Evolutionary conservation across 2,329 filamentous ascomycete genomes (phyloP).

Genomic region (Cladosporium austrohemisphaericum): DNA sequence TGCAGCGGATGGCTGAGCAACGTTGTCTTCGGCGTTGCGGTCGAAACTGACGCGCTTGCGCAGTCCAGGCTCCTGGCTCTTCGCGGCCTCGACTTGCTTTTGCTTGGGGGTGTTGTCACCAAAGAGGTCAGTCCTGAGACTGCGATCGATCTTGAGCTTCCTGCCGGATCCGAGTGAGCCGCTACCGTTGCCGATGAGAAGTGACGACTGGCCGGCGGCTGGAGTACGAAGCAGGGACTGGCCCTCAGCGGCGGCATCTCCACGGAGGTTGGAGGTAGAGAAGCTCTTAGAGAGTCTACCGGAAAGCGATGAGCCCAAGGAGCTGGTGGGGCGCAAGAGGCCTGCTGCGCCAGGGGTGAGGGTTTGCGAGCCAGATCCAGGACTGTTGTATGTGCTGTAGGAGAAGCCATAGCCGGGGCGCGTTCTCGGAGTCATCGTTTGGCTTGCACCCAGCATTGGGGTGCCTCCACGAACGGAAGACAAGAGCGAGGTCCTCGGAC

Average conservation of each 20-base stretch:
- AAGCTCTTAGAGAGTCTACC: slow-evolving; percentile 72
- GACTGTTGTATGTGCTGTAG: slow-evolving; percentile 86
- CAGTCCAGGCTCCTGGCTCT: slow-evolving; percentile 33
- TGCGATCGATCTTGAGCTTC: slow-evolving; percentile 87
- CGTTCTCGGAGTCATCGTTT: slow-evolving; percentile 9
- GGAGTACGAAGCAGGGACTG: slow-evolving; percentile 11
- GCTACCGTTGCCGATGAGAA: slow-evolving; percentile 30
- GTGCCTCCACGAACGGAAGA: slow-evolving; percentile 10
- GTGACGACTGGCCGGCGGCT: slow-evolving; percentile 5
- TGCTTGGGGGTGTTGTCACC: slow-evolving; percentile 22
- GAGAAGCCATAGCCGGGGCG: slow-evolving; percentile 74
- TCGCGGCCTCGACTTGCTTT: slow-evolving; percentile 19
- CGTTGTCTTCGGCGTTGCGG: slow-evolving; percentile 46
- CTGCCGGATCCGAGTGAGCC: slow-evolving; percentile 70
- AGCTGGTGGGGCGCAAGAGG: slow-evolving; percentile 57
- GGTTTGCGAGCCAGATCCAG: slow-evolving; percentile 52
- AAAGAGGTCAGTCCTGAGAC: slow-evolving; percentile 68
- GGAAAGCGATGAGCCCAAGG: slow-evolving; percentile 57
- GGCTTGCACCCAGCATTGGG: slow-evolving; percentile 12
- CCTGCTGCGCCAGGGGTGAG: slow-evolving; percentile 67
- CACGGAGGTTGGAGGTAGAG: slow-evolving; percentile 79
- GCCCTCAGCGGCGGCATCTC: slow-evolving; percentile 59
- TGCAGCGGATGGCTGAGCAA: slow-evolving; percentile 28
- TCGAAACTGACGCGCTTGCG: slow-evolving; percentile 94
- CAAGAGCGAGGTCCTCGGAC: slow-evolving; percentile 28